phyloP scores from a whole-genome alignment of 2,329 filamentous ascomycete genomes.

The Aurifilum marmelostoma region DNA sequence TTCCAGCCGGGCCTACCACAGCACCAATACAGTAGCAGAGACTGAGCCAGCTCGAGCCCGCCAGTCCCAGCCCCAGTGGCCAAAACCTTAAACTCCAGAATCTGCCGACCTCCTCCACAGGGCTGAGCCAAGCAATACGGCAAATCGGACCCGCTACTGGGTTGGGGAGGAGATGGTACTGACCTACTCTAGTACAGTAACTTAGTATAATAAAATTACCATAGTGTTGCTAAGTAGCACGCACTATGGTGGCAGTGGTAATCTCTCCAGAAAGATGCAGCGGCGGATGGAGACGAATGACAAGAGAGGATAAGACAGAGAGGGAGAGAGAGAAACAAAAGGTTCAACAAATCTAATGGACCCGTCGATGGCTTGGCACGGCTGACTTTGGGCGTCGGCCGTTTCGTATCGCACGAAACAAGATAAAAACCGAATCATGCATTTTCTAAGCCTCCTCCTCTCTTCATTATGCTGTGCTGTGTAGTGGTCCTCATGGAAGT shows the following conservation, averaged over 20 bases:
- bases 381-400: background rate
- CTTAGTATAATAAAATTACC: background rate
- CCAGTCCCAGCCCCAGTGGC: background rate
- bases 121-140: constrained; percentile 8
- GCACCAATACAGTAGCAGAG: background rate
- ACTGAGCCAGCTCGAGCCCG: background rate
- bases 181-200: background rate
- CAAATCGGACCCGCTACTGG: background rate
- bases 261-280: background rate
- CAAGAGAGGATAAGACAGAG: background rate
- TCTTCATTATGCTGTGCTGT: background rate
- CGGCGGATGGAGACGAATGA: background rate
- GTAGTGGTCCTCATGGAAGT: background rate
- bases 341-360: background rate
- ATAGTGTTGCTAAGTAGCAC: background rate
- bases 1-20: background rate
- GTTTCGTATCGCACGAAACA: background rate
- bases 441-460: background rate
- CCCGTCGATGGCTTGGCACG: background rate
- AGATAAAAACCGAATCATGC: background rate
- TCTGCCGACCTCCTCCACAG: background rate
- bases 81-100: background rate
- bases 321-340: too few species aligned
- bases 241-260: background rate
- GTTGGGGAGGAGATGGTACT: background rate